phyloP scores from a whole-genome alignment of 306 rosid species.

The Adenanthera pavonina region DNA sequence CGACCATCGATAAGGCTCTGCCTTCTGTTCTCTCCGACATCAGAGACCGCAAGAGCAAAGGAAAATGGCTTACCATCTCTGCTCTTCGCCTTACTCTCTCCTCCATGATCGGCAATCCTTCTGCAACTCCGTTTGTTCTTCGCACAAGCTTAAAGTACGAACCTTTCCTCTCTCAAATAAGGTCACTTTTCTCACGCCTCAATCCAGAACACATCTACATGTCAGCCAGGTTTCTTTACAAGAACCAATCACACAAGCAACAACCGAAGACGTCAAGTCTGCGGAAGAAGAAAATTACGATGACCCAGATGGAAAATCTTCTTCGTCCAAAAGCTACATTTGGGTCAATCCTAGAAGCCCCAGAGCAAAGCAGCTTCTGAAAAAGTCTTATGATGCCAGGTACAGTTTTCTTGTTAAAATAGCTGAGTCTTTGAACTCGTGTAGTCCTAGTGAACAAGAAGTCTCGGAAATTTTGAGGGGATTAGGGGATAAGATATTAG shows the following conservation, averaged over 20 bases:
- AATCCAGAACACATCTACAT: constrained; percentile 52
- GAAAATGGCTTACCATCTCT: constrained; percentile 73
- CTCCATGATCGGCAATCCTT: constrained; percentile 54
- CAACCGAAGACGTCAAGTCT: constrained; percentile 37
- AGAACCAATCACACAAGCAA: constrained; percentile 47
- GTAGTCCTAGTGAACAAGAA: constrained; percentile 49
- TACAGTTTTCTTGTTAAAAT: constrained; percentile 54
- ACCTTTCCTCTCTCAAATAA: constrained; percentile 38
- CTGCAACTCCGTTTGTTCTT: constrained; percentile 39
- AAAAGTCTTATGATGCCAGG: constrained; percentile 66
- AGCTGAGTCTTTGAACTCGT: constrained; percentile 65
- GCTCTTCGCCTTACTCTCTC: constrained; percentile 63
- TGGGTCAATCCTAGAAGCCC: constrained; percentile 96
- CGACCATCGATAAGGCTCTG: constrained; percentile 39
- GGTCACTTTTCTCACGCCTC: constrained; percentile 36
- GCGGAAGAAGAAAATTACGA: constrained; percentile 25
- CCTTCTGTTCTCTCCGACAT: not conserved
- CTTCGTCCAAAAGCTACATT: constrained; percentile 55
- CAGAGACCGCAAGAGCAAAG: constrained; percentile 3
- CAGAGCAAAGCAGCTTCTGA: constrained; percentile 72
- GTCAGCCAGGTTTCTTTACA: constrained; percentile 65
- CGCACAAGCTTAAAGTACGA: constrained; percentile 36
- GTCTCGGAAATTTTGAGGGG: constrained; percentile 50
- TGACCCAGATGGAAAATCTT: constrained; percentile 48
- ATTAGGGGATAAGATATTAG: constrained; percentile 52